Conservation (phyloP, 441 rosid species). For the Codiaeum variegatum region DNA sequence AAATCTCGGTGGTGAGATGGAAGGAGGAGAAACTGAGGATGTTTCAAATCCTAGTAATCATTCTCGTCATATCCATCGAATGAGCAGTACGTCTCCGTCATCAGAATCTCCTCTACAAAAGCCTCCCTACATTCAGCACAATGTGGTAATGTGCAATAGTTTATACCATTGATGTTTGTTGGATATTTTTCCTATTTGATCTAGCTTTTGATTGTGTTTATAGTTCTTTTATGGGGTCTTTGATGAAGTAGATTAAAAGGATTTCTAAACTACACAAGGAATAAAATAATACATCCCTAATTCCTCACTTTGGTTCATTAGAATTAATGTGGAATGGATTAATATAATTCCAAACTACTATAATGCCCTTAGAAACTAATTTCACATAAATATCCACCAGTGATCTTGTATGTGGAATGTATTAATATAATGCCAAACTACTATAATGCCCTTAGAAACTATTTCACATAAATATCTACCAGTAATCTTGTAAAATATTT, state of each 20-base stretch:
- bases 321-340: too few relatives aligned
- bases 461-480: too few relatives aligned
- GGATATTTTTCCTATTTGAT: neutral
- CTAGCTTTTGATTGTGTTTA: neutral
- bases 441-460: too few relatives aligned
- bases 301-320: too few relatives aligned
- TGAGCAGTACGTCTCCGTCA: conserved; percentile 75
- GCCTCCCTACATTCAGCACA: conserved; percentile 51
- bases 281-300: too few relatives aligned
- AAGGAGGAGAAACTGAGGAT: conserved; percentile 70
- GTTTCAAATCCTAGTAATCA: conserved; percentile 48
- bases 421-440: too few relatives aligned
- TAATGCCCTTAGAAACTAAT: too few relatives aligned
- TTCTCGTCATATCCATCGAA: conserved; percentile 49
- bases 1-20: conserved; percentile 54
- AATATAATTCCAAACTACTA: too few relatives aligned
- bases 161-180: neutral
- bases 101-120: conserved; percentile 77
- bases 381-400: too few relatives aligned
- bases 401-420: too few relatives aligned
- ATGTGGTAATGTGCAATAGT: conserved; percentile 36
- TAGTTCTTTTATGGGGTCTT: neutral
- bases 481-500: too few relatives aligned
- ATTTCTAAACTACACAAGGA: neutral
- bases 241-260: neutral